Evolutionary conservation across 306 rosid species (phyloP).

Genomic region (Ochetophila trinervis): DNA sequence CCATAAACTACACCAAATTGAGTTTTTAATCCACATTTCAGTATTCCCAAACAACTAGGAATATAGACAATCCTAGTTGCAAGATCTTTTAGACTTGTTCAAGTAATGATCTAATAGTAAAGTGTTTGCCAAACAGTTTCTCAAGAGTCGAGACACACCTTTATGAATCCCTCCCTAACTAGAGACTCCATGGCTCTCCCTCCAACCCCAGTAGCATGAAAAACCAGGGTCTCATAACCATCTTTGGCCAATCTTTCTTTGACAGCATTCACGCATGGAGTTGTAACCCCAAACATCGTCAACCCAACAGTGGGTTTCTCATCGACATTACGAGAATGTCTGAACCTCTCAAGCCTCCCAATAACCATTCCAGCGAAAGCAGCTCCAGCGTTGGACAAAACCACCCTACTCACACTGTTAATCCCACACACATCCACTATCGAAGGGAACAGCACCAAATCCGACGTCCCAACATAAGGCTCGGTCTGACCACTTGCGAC

Average conservation of each 20-base stretch:
- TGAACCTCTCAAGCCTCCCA: constrained; percentile 49
- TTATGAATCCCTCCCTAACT: constrained; percentile 78
- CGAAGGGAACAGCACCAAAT: constrained; percentile 68
- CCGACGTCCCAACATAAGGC: constrained; percentile 74
- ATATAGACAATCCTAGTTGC: no score
- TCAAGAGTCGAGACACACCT: constrained; percentile 57
- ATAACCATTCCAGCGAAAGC: constrained; percentile 90
- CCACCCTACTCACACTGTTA: constrained; percentile 71
- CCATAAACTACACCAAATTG: neutral
- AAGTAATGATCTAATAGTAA: neutral
- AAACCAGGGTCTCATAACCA: constrained; percentile 80
- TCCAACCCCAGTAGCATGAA: constrained; percentile 95
- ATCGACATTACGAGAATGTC: constrained; percentile 24
- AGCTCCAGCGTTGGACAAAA: constrained; percentile 69
- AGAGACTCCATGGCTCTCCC: constrained; percentile 95
- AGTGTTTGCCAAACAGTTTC: neutral
- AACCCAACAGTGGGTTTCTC: constrained; percentile 67
- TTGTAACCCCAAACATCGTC: constrained; percentile 94
- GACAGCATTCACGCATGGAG: constrained; percentile 69
- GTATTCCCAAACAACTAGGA: neutral
- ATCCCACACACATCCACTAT: constrained; percentile 79
- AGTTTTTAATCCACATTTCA: neutral
- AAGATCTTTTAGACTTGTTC: no score
- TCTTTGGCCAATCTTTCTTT: constrained; percentile 60
- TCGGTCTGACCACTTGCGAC: constrained; percentile 92